Evolutionary conservation across 1,284 basidiomycete genomes (phyloP).

Genomic region (Fistulina hepatica): DNA sequence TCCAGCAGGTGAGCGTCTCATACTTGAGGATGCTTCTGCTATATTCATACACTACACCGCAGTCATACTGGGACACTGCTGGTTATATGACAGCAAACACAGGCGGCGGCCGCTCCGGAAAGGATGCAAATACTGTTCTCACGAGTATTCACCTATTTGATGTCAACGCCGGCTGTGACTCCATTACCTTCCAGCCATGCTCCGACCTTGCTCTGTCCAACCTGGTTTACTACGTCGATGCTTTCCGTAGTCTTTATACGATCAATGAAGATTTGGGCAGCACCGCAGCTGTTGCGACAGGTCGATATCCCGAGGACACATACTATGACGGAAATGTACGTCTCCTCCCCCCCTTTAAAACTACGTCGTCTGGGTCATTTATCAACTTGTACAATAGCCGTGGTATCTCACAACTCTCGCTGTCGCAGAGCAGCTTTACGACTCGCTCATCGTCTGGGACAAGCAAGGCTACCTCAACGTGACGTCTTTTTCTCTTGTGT

Average conservation of each 20-base stretch:
- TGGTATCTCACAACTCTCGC: conserved; percentile 61
- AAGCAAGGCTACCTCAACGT: conserved; percentile 36
- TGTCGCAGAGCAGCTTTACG: conserved; percentile 59
- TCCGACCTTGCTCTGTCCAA: conserved; percentile 46
- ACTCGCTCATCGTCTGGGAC: conserved; percentile 51
- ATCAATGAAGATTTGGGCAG: conserved; percentile 36
- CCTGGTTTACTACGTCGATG: conserved; percentile 39
- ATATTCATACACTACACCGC: conserved; percentile 3
- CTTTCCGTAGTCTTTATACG: conserved; percentile 39
- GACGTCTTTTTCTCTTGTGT: conserved; percentile 46
- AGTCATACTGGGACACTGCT: conserved; percentile 44
- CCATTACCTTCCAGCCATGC: conserved; percentile 48
- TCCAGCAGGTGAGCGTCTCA: conserved; percentile 36
- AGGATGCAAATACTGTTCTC: conserved; percentile 50
- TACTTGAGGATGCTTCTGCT: not conserved
- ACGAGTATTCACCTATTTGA: conserved; percentile 52
- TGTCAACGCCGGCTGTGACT: conserved; percentile 40
- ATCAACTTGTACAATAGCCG: conserved; percentile 31
- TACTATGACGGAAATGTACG: conserved; percentile 43
- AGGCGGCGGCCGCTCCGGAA: conserved; percentile 44
- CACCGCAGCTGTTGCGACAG: conserved; percentile 37
- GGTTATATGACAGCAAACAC: conserved; percentile 49
- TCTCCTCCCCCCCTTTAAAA: not conserved
- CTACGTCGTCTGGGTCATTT: not conserved
- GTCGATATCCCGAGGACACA: conserved; percentile 45